Base-by-base conservation (phyloP, 805 yeast species). In the Starmera dryadoides region DNA sequence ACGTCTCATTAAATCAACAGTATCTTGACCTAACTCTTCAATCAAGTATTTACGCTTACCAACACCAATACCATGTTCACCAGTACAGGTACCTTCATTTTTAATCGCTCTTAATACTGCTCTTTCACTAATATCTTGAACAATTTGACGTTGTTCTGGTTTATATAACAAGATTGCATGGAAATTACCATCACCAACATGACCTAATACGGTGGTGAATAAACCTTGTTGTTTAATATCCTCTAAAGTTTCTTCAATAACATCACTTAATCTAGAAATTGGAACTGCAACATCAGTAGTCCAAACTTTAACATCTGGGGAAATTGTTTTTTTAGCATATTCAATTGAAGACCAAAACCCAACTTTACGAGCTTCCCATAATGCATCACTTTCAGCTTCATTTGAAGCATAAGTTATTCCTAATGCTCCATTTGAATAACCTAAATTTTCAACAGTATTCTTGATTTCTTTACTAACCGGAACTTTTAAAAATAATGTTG, bases 211-310 rank as follows among this genome's bases (percentile, higher is more conserved):
- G 1, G 82, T 74, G 35, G 75, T 73, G 35, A 68, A 49, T 22
- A 79, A 52, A 2, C 73, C 73, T 20, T 74, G 68, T 4, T 56
- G 51, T 41, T 68, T 71, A 48, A 81, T 63, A 41, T 75, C 83
- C n/a, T 62, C 59, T 58, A 79, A 73, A 5, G 85, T 74, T 32
- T 69, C 76, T 32, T 70, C 68, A 30, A 82, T 76, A 29, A 80
- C 67, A 17, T 65, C 62, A 4, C 87, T 76, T 33, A 82, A 65
- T 39, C 63, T 63, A 0, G 86, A 79, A 33, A 83, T 68, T 3
- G 91, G 91, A 8, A 82, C 88, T 9, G 86, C 86, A 4, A 81
- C 83, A 59, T 82, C 89, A 0, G 89, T 83, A 16, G 86, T 79
- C 75, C 85, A 75, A 23, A 71, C 57, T 47, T 67, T 71, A 14